Evolutionary conservation across 2,329 filamentous ascomycete genomes (phyloP).

Genomic region (Arthrobotrys sinensis): DNA sequence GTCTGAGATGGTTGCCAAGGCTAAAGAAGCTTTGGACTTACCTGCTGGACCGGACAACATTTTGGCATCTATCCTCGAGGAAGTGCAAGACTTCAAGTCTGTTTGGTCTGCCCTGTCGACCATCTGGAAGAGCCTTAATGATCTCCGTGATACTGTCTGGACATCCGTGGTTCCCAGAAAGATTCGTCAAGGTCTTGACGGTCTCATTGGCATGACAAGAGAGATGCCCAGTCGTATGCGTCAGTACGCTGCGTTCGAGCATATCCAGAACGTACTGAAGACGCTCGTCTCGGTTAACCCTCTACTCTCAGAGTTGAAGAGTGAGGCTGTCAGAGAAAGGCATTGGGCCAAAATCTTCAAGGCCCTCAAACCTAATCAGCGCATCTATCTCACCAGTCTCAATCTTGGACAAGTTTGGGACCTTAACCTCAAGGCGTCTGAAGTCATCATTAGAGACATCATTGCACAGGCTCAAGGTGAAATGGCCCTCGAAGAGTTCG

Average conservation of each 20-base stretch:
- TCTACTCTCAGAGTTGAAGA: slow-evolving; percentile 90
- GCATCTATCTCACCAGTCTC: slow-evolving; percentile 94
- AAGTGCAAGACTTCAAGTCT: slow-evolving; percentile 98
- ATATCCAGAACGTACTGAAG: slow-evolving; percentile 91
- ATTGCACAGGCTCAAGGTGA: slow-evolving; percentile 97
- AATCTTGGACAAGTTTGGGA: slow-evolving; percentile 99
- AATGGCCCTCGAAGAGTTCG: slow-evolving; percentile 97
- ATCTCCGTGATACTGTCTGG: slow-evolving; percentile 93
- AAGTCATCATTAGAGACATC: slow-evolving; percentile 89
- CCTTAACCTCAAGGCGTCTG: slow-evolving; percentile 88
- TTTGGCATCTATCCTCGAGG: slow-evolving; percentile 89
- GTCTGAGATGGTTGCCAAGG: slow-evolving; percentile 92
- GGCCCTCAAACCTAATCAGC: slow-evolving; percentile 88
- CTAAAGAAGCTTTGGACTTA: slow-evolving; percentile 95
- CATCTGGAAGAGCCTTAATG: slow-evolving; percentile 96
- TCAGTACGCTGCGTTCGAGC: slow-evolving; percentile 99
- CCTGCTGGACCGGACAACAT: slow-evolving; percentile 83
- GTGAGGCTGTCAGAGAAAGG: slow-evolving; percentile 93
- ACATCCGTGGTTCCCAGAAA: slow-evolving; percentile 95
- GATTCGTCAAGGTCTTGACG: slow-evolving; percentile 88
- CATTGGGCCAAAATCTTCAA: slow-evolving; percentile 99
- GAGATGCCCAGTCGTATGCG: slow-evolving; percentile 99
- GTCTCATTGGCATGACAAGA: slow-evolving; percentile 96
- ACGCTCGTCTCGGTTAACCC: slow-evolving; percentile 92
- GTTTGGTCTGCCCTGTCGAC: slow-evolving; percentile 96